Conservation (phyloP, 805 yeast genomes). For the Candida arabinofermentans region DNA sequence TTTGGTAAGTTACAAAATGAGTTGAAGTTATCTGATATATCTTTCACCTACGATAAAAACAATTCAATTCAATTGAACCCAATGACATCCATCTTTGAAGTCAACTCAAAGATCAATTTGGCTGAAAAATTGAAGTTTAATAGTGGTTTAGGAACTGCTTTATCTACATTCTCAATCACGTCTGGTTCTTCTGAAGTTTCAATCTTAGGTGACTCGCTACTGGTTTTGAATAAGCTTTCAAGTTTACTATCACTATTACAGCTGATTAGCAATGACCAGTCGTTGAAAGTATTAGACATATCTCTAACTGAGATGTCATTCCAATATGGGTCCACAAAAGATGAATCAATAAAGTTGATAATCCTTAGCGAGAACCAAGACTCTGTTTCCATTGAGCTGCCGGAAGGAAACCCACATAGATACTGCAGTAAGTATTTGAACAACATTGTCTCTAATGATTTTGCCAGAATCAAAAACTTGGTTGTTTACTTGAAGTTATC, state of each 20-base stretch:
- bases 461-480: constrained; percentile 22
- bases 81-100: constrained; percentile 25
- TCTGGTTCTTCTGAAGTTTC: constrained; percentile 10
- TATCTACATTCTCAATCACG: not conserved
- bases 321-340: constrained; percentile 26
- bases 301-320: constrained; percentile 27
- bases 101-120: constrained; percentile 25
- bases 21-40: constrained; percentile 23
- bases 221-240: constrained; percentile 26
- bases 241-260: constrained; percentile 27
- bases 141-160: constrained; percentile 1
- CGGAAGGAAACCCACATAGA: constrained; percentile 28
- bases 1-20: constrained; percentile 30
- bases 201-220: constrained; percentile 22
- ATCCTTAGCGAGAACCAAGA: constrained; percentile 20
- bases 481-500: constrained; percentile 28
- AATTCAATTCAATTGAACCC: constrained; percentile 23
- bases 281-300: constrained; percentile 25
- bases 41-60: constrained; percentile 23
- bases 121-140: constrained; percentile 19
- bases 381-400: constrained; percentile 23
- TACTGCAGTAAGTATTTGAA: constrained; percentile 24
- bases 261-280: constrained; percentile 25
- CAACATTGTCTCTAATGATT: constrained; percentile 16
- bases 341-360: constrained; percentile 26